phyloP scores from a whole-genome alignment of 1,284 basidiomycete species.

The Thecaphora frezii region DNA sequence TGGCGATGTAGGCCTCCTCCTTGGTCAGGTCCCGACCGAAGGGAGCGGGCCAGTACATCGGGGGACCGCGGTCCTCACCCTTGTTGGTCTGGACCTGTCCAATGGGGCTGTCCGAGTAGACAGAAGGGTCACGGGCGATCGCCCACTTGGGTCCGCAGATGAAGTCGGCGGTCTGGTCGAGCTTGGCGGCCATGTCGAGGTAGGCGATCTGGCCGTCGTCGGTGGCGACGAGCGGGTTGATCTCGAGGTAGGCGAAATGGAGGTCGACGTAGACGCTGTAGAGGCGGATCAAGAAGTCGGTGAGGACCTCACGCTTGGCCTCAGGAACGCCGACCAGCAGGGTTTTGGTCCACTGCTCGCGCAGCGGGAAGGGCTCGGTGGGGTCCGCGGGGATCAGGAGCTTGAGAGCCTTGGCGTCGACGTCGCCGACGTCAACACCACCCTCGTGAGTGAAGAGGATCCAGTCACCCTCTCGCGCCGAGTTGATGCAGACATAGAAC shows the following conservation, averaged over 20 bases:
- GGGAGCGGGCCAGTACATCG: constrained; percentile 95
- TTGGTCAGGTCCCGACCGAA: constrained; percentile 98
- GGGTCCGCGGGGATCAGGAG: constrained; percentile 83
- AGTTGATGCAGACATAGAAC: constrained; percentile 98
- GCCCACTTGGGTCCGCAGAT: constrained; percentile 99
- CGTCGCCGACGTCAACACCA: constrained; percentile 97
- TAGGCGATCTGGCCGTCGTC: constrained; percentile 86
- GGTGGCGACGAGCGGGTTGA: constrained; percentile 95
- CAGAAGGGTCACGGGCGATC: constrained; percentile 83
- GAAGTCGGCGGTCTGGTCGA: constrained; percentile 94
- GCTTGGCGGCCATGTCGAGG: constrained; percentile 99
- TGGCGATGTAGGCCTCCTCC: constrained; percentile 99
- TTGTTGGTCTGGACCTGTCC: constrained; percentile 59
- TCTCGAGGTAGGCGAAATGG: constrained; percentile 90
- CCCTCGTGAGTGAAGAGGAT: constrained; percentile 99
- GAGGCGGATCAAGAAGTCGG: constrained; percentile 85
- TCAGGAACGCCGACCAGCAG: constrained; percentile 46
- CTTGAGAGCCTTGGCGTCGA: constrained; percentile 91
- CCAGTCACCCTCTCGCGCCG: constrained; percentile 87
- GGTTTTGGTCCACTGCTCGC: constrained; percentile 65
- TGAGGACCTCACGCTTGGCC: constrained; percentile 52
- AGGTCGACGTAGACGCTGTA: constrained; percentile 94
- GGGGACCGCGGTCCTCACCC: constrained; percentile 70
- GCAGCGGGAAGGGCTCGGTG: constrained; percentile 73
- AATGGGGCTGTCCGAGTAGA: constrained; percentile 62